Conservation (phyloP, 148 eudicot genomes). For the Oxyria digyna region DNA sequence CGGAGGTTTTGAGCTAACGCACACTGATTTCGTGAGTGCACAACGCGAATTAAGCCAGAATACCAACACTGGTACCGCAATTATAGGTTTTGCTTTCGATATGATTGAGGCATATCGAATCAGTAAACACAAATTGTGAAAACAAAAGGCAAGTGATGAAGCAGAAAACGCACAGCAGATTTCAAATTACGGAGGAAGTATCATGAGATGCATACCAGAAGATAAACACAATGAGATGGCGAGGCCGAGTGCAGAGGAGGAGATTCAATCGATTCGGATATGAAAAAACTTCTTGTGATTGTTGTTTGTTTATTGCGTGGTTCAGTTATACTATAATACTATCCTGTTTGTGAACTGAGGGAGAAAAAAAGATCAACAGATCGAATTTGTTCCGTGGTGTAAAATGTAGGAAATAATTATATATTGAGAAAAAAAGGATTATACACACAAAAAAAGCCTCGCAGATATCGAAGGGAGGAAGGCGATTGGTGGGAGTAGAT, state of each 20-base stretch:
- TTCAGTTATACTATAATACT: not conserved
- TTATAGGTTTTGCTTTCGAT: not conserved
- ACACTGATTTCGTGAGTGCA: not conserved
- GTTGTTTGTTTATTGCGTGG: not conserved
- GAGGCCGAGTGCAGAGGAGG: not conserved
- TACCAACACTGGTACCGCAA: not conserved
- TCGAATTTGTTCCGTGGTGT: not conserved
- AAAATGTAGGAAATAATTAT: not conserved
- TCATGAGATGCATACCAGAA: conserved; percentile 2
- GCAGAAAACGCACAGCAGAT: not conserved
- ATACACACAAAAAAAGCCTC: not conserved
- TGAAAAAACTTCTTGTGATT: not conserved
- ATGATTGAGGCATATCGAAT: not conserved
- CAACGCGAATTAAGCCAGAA: not conserved
- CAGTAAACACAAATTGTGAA: not conserved
- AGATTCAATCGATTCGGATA: conserved; percentile 1
- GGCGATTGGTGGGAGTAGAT: conserved; percentile 10
- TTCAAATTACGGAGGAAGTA: not conserved
- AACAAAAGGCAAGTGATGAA: not conserved
- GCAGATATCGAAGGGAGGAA: conserved; percentile 1
- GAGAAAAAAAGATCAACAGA: not conserved
- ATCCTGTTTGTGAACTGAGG: not conserved
- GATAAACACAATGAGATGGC: not conserved
- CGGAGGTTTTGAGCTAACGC: not conserved
- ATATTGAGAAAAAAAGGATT: not conserved